Base-by-base conservation (phyloP, 805 yeast genomes). In the Candida gorgasii region DNA sequence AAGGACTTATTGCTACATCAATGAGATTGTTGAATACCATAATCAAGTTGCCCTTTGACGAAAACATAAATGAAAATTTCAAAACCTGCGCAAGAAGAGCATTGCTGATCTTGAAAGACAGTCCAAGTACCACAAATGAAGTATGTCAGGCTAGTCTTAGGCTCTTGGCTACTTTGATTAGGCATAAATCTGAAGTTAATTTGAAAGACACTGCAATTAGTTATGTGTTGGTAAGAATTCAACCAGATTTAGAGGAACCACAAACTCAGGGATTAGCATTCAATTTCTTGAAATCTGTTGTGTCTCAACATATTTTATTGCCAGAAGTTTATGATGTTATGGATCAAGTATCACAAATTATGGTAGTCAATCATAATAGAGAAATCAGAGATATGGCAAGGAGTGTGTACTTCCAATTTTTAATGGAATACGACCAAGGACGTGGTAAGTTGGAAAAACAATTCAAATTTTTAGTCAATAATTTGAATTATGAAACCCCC, bases 351-450 rank as follows among this genome's bases (percentile, higher is more conserved):
- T 76, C 93, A 8, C 78, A 81, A 45, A 84, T 89, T 18, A 86
- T 93, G 96, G 83, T 93, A 19, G 90, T 96, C 1, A 88, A 86
- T 62, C 96, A 89, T 45, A 74, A 92, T 2, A 78, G 78, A 39
- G 89, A 84, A 55, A 86, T 89, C 40, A 75, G 98, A 45, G 90
- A 85, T 53, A 82, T 86, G 62, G 80, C 97, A 7, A 77, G 98
- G 62, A 78, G 87, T 49, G 80, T 86, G 1, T 93, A 81, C 58
- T 85, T 80, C 60, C 89, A 83, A 53, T 93, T 93, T 53, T 65
- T 93, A 56, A 85, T 89, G 85, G 96, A 89, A 53, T 93, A 87
- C 57, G 98, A 96, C 53, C 97, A 92, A 66, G 89, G 98, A 23
- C 76, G 82, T 53, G 89, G 92, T 3, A 78, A 88, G 49, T 61